Percentiles rank a stretch among this genome's conserved stretches.
Conservation (phyloP, 768 basidiomycete genomes). For the Podaxis sp. region DNA sequence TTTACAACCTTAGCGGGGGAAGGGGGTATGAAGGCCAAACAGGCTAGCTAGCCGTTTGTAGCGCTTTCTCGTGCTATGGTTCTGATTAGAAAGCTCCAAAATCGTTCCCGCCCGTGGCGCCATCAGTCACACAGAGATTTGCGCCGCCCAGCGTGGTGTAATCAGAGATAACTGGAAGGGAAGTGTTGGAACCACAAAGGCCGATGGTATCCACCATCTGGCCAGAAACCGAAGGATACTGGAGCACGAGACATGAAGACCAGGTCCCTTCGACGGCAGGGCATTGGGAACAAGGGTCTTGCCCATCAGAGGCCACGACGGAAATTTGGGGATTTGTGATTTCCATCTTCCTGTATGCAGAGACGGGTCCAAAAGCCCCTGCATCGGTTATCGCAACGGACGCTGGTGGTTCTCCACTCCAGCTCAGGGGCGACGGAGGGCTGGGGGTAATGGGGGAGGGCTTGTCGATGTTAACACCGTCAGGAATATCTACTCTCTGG, state of each 20-base stretch:
- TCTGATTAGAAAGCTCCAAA: not conserved
- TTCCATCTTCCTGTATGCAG: not conserved
- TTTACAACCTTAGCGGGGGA: not conserved
- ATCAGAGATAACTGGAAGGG: not conserved
- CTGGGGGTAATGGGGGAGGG: not conserved
- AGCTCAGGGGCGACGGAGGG: not conserved
- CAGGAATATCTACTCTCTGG: not conserved
- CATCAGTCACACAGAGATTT: not conserved
- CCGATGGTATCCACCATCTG: not conserved
- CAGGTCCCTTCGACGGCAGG: not conserved
- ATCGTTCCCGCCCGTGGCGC: not conserved
- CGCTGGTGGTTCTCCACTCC: not conserved
- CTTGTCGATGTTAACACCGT: not conserved
- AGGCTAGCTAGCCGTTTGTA: not conserved
- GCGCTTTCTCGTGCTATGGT: not conserved
- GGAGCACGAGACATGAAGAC: not conserved
- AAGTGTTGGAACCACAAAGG: not conserved
- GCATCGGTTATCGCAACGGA: not conserved
- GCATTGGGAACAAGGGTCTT: not conserved
- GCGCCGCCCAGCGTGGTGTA: not conserved
- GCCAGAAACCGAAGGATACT: not conserved
- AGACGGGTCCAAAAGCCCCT: not conserved
- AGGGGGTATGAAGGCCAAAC: not conserved
- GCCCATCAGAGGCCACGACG: not conserved
- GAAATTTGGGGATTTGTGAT: not conserved